These are phyloP conservation scores for Lactifluus pinguis DNA, from an alignment of 768 basidiomycete species.

Conservation along the genomic window DNA sequence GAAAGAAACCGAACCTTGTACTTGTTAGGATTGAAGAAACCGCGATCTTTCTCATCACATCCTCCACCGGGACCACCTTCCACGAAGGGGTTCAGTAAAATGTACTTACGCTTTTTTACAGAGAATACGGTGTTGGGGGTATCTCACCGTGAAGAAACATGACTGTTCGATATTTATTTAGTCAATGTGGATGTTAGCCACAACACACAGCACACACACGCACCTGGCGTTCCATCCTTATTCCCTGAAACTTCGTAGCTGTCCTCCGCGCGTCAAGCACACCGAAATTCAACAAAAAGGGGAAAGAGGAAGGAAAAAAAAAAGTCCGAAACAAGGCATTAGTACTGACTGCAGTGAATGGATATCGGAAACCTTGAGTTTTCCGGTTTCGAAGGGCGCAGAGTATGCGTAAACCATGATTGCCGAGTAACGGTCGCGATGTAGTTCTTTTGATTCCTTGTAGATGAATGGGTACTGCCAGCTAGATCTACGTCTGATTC, in stretches of 20 bases:
- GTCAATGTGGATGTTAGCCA: not conserved
- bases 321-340: not conserved
- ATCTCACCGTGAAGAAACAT: conserved; percentile 19
- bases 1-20: conserved; percentile 51
- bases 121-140: not conserved
- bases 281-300: not conserved
- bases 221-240: conserved; percentile 15
- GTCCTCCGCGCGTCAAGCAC: not conserved
- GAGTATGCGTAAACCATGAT: conserved; percentile 13
- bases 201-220: not conserved
- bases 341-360: conserved; percentile 17
- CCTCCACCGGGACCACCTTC: conserved; percentile 80
- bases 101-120: not conserved
- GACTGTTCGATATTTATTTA: conserved; percentile 6
- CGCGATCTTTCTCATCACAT: conserved; percentile 52
- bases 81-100: not conserved
- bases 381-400: conserved; percentile 11
- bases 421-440: too few relatives aligned
- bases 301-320: too few relatives aligned
- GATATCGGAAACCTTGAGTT: conserved; percentile 19
- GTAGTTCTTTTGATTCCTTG: not conserved
- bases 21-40: conserved; percentile 76
- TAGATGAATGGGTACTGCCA: not conserved
- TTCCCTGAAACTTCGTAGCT: conserved; percentile 20
- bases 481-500: not conserved